phyloP scores from a whole-genome alignment of 805 yeast species.

The Candida alai region DNA sequence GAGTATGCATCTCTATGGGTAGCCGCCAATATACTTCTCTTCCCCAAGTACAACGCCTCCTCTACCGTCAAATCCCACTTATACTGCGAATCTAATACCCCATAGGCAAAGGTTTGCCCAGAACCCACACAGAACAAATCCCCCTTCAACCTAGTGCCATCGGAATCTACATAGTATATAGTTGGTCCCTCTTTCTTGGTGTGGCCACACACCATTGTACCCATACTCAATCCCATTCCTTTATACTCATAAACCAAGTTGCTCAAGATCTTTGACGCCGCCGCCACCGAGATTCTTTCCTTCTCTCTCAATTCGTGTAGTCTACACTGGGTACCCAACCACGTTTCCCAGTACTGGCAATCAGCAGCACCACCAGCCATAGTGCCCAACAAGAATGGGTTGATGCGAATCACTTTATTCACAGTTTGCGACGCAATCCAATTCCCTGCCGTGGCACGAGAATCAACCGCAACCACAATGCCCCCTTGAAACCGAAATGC shows the following conservation, averaged over 20 bases:
- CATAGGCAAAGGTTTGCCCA: constrained; percentile 98
- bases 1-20: constrained; percentile 98
- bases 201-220: constrained; percentile 98
- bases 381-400: constrained; percentile 91
- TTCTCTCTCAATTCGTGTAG: constrained; percentile 91
- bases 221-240: constrained; percentile 99
- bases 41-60: constrained; percentile 91
- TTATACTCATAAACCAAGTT: constrained; percentile 90
- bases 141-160: constrained; percentile 93
- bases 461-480: constrained; percentile 93
- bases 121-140: constrained; percentile 97
- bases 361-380: constrained; percentile 99
- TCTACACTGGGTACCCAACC: constrained; percentile 97
- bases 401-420: constrained; percentile 94
- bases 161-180: constrained; percentile 93
- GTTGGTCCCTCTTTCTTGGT: constrained; percentile 95
- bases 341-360: constrained; percentile 98
- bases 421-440: constrained; percentile 99
- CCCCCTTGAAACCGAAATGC: constrained; percentile 97
- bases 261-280: constrained; percentile 90
- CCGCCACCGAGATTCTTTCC: constrained; percentile 92
- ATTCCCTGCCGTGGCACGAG: constrained; percentile 95
- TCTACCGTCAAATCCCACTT: constrained; percentile 89
- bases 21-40: constrained; percentile 94
- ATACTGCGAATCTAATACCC: constrained; percentile 91